Base-by-base conservation (phyloP, 2,329 filamentous ascomycete genomes). In the Dactylellina haptotyla region DNA sequence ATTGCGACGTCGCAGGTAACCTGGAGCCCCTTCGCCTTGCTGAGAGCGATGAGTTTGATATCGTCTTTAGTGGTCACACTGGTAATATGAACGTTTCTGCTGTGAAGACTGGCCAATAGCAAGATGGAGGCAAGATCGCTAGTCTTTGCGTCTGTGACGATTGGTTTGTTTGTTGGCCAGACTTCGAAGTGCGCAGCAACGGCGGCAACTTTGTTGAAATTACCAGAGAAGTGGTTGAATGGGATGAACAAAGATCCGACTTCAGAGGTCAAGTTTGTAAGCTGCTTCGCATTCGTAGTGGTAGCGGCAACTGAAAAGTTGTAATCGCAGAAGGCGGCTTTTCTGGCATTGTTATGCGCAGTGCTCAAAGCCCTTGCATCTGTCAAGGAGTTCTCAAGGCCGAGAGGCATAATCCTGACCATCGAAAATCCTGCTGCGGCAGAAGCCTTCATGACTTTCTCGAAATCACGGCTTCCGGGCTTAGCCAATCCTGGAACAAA, bases 1-100 rank as follows among this genome's bases (percentile, higher is more conserved):
- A 93, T 85, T n/a, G 88, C 90, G 45, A 93, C 90, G 80, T 93
- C 90, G 81, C 90, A 93, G 20, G 90, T 93, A 46, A 93, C 90
- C 80, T 89, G 89, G 69, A 93, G 83, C n/a, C 90, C 90, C 83
- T 93, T 93, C 79, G 88, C 85, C 82, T 93, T 93, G 83, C 89
- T 89, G 28, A 93, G 85, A 5, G 90, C 87, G 78, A 93, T 92
- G 57, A 93, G 83, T 75, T 84, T 86, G 78, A 93, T 92, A 77
- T 93, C 90, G 75, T 93, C 90, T 83, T 89, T 91, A 75, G 88
- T 90, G n/a, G 89, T 92, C 37, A 93, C 89, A 56, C 89, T 91
- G 58, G 90, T 91, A 76, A 93, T 89, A 79, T 93, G 90, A 75
- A 93, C 88, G 78, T 90, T 90, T 76, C 90, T 86, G 82, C 84